Evolutionary conservation across 2,329 filamentous ascomycete genomes (phyloP).

Genomic region (Paraphoma chrysanthemicola): DNA sequence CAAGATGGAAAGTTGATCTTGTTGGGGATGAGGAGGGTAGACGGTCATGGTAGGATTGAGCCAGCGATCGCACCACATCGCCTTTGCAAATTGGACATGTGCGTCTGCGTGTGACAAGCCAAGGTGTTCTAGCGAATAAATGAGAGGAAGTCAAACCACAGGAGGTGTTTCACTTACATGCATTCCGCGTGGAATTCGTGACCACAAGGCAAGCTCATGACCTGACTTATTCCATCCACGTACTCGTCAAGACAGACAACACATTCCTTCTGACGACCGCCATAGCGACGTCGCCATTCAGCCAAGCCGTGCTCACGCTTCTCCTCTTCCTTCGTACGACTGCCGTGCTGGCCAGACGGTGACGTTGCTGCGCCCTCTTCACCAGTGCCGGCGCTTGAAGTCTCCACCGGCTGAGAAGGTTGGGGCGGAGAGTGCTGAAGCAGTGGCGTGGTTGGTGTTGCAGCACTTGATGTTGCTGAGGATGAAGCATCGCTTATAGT

Average conservation of each 20-base stretch:
- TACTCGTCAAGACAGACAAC: conserved; percentile 98
- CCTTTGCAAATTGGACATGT: conserved; percentile 99
- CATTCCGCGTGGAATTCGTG: conserved; percentile 98
- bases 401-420: conserved; percentile 52
- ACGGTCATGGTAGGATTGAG: conserved; percentile 42
- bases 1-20: conserved; percentile 26
- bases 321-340: conserved; percentile 55
- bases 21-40: conserved; percentile 29
- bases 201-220: conserved; percentile 97
- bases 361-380: conserved; percentile 61
- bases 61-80: conserved; percentile 74
- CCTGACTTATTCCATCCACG: conserved; percentile 87
- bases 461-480: conserved; percentile 67
- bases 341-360: conserved; percentile 32
- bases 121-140: conserved; percentile 74
- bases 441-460: conserved; percentile 80
- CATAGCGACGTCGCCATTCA: conserved; percentile 65
- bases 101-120: conserved; percentile 91
- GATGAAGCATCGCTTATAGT: conserved; percentile 72
- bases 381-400: conserved; percentile 71
- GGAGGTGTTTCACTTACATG: conserved; percentile 75
- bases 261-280: conserved; percentile 79
- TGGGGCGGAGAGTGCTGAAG: conserved; percentile 60
- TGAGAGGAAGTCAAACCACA: conserved; percentile 17
- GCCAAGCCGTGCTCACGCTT: conserved; percentile 59